Evolutionary conservation across 768 basidiomycete species (phyloP), one percentile per base, ranked within the genome.

Genomic region (Antrodiella citrinella): DNA sequence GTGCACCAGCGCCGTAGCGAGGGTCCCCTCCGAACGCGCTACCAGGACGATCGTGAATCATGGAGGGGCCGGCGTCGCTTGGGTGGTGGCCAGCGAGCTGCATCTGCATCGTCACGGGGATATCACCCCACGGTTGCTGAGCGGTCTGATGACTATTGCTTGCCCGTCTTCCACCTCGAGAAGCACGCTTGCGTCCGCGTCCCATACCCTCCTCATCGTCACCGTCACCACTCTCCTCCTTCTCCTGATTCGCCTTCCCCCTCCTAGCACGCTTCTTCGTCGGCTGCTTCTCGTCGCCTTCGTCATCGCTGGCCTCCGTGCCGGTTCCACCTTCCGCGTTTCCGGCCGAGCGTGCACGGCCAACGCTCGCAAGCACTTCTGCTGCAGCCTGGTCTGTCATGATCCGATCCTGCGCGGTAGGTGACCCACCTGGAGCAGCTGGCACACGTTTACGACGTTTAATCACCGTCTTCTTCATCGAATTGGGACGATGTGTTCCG

Each of bases 391-490:
- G 88, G 63, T 93, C 91, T 10, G 84, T 77, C 72, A 89, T 76
- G 41, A 43, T 43, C 23, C 76, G 72, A 57, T 70, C 72, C 50
- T 61, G 60, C 40, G 55, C 59, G 41, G 56, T 63, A 57, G 73
- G 56, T 55, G 72, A 63, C 9, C 61, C 62, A 18, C 61, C 63
- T 18, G 63, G 51, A 18, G 86, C 91, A 46, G 95, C 94, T 26
- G 96, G 93, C 39, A 99, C 94, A 57, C 96, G 85, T 70, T 98
- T 98, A 57, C 96, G 77, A 26, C 96, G 81, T 72, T 99, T 99
- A 77, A 99, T 99, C 58, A 96, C 91, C 3, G 91, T 88, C 74
- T 98, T 97, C 70, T 96, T 98, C 93, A 99, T 95, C 54, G 92
- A 91, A 56, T 93, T 94, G 35, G 96, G 96, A 30, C 96, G 82